Percentiles rank a stretch among this genome's conserved stretches.
phyloP scores from a whole-genome alignment of 352 stramenopile genomes.

The Pilasporangium apinafurcum region DNA sequence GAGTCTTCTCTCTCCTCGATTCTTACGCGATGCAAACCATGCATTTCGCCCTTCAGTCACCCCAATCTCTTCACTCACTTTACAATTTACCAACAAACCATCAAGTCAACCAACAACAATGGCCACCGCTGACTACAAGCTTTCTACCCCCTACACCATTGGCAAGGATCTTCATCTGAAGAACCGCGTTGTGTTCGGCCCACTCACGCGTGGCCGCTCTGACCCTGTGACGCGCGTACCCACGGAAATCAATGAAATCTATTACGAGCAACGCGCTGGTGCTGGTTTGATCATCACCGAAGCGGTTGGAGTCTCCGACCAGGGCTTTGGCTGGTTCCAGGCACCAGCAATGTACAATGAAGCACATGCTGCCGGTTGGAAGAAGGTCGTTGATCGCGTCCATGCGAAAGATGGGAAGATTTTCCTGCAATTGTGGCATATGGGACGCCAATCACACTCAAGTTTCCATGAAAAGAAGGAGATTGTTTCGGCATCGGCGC shows the following conservation, averaged over 20 bases:
- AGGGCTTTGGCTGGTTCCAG: slow-evolving; percentile 24
- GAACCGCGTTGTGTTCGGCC: slow-evolving; percentile 47
- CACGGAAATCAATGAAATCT: slow-evolving; percentile 39
- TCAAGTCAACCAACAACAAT: slow-evolving; percentile 1
- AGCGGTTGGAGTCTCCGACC: slow-evolving; percentile 31
- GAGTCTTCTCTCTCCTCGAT: too few relatives aligned
- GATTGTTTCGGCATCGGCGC: slow-evolving; percentile 34
- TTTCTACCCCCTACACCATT: slow-evolving; percentile 25
- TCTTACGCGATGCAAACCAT: too few relatives aligned
- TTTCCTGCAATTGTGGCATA: slow-evolving; percentile 82
- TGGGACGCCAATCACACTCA: slow-evolving; percentile 51
- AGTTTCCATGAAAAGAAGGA: slow-evolving; percentile 40
- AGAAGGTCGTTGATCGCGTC: slow-evolving; percentile 51
- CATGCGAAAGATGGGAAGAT: slow-evolving; percentile 76
- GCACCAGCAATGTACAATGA: slow-evolving; percentile 28
- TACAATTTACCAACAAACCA: neutral
- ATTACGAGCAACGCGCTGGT: slow-evolving; percentile 54
- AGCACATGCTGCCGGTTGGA: slow-evolving; percentile 39
- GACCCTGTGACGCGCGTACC: slow-evolving; percentile 15
- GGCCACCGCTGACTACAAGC: slow-evolving; percentile 18
- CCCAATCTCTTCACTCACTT: too few relatives aligned
- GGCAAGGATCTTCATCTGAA: slow-evolving; percentile 26
- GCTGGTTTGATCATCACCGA: slow-evolving; percentile 65
- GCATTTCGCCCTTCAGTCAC: too few relatives aligned
- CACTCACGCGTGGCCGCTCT: slow-evolving; percentile 37